Evolutionary conservation across 345 rosid species (phyloP).

Genomic region (Erodium maritimum): DNA sequence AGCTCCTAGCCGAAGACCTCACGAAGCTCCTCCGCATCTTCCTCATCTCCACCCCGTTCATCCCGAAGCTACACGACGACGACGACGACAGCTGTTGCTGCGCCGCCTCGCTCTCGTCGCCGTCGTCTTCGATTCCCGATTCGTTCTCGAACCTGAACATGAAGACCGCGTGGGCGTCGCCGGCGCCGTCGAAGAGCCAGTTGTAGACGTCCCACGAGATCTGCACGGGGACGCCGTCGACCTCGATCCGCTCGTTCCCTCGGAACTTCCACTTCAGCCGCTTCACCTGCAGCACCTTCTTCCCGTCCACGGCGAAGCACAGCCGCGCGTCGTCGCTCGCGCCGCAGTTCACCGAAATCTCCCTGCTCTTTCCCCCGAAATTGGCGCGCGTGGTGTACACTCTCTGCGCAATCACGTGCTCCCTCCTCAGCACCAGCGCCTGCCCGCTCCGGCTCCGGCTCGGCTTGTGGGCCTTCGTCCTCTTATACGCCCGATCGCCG

Average conservation of each 20-base stretch:
- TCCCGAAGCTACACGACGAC: constrained; percentile 28
- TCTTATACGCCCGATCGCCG: constrained; percentile 42
- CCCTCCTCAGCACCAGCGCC: constrained; percentile 59
- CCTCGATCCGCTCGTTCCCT: constrained; percentile 69
- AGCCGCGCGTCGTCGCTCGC: constrained; percentile 57
- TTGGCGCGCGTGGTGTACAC: constrained; percentile 52
- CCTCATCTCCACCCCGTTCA: constrained; percentile 58
- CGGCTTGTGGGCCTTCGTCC: constrained; percentile 33
- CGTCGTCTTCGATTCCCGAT: too few relatives aligned
- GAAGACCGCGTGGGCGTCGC: constrained; percentile 56
- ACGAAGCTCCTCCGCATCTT: constrained; percentile 65
- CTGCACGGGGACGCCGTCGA: constrained; percentile 59
- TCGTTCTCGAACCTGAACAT: constrained; percentile 83
- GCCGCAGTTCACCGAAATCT: constrained; percentile 57
- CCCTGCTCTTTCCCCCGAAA: constrained; percentile 60
- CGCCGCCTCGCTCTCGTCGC: constrained; percentile 14
- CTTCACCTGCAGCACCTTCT: constrained; percentile 60
- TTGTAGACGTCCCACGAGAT: constrained; percentile 94
- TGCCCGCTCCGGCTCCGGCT: constrained; percentile 36
- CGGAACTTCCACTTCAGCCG: constrained; percentile 84
- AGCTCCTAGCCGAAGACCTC: constrained; percentile 49
- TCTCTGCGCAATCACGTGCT: constrained; percentile 60
- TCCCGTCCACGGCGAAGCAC: constrained; percentile 42
- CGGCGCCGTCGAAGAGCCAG: constrained; percentile 61
- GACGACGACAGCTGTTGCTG: constrained; percentile 1